phyloP scores from a whole-genome alignment of 129 eudicot species.

The Dittrichia graveolens region DNA sequence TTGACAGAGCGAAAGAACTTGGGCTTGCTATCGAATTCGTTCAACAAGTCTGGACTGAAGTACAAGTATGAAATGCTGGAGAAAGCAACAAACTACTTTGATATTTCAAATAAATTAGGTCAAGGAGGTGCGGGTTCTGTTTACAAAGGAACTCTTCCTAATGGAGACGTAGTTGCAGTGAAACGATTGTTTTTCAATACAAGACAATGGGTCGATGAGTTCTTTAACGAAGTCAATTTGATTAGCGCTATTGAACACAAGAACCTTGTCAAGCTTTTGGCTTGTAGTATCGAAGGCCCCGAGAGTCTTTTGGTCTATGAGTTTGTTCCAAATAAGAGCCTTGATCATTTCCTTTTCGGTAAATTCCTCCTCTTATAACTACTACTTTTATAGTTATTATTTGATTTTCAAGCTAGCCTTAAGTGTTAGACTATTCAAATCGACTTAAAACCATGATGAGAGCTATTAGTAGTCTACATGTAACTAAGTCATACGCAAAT shows the following conservation, averaged over 20 bases:
- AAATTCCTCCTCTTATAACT: neutral
- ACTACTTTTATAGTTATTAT: neutral
- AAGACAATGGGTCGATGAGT: slow-evolving; percentile 86
- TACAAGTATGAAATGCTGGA: slow-evolving; percentile 76
- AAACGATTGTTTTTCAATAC: slow-evolving; percentile 75
- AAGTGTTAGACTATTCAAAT: no score
- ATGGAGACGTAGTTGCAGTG: slow-evolving; percentile 65
- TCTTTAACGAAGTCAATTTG: slow-evolving; percentile 75
- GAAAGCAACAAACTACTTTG: slow-evolving; percentile 76
- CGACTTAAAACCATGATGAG: no score
- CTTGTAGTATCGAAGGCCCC: slow-evolving; percentile 89
- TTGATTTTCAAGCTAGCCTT: neutral
- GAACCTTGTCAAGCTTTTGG: slow-evolving; percentile 82
- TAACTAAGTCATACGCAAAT: no score
- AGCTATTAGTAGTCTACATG: no score
- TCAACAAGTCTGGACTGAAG: slow-evolving; percentile 59
- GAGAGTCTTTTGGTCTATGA: slow-evolving; percentile 84
- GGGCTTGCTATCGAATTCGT: slow-evolving; percentile 54
- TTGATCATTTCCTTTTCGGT: slow-evolving; percentile 73
- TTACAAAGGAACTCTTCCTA: slow-evolving; percentile 65
- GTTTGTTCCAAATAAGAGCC: slow-evolving; percentile 74
- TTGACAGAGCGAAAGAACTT: slow-evolving; percentile 55
- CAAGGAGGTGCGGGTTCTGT: slow-evolving; percentile 91
- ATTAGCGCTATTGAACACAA: slow-evolving; percentile 77
- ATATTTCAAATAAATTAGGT: slow-evolving; percentile 59